A percentile compares a stretch with the other conserved stretches of the same genome.
Evolutionary conservation across 1,284 basidiomycete genomes (phyloP).

Genomic region (Xerocomus cyaneibrunnescens): DNA sequence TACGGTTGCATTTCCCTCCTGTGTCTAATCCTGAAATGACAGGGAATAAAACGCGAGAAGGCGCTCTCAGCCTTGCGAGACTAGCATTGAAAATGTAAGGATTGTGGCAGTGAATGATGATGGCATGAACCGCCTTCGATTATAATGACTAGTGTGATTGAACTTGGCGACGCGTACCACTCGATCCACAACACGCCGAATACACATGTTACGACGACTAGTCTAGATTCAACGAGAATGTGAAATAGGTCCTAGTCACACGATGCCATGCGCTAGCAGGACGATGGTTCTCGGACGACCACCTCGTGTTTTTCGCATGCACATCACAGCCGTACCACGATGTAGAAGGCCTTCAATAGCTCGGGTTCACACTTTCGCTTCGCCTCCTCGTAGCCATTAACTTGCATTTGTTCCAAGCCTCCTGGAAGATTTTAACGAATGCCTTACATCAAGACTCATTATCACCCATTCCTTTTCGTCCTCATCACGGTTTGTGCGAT

Average conservation of each 20-base stretch:
- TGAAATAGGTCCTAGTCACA: conserved; percentile 14
- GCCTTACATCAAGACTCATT: conserved; percentile 50
- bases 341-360: conserved; percentile 24
- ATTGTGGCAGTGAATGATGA: conserved; percentile 19
- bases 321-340: conserved; percentile 27
- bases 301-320: conserved; percentile 38
- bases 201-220: conserved; percentile 17
- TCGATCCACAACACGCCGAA: conserved; percentile 13
- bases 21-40: conserved; percentile 14
- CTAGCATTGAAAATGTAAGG: conserved; percentile 52
- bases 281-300: conserved; percentile 8
- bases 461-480: conserved; percentile 68
- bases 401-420: conserved; percentile 11
- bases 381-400: conserved; percentile 14
- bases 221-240: conserved; percentile 9
- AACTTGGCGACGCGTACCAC: conserved; percentile 10
- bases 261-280: not conserved
- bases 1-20: not conserved
- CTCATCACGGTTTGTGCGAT: conserved; percentile 65
- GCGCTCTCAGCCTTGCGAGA: conserved; percentile 79
- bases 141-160: conserved; percentile 7
- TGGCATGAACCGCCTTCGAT: conserved; percentile 16
- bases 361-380: conserved; percentile 7
- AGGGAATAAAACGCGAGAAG: conserved; percentile 92
- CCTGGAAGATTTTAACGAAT: conserved; percentile 26